Percentiles rank a stretch among this genome's conserved stretches.
These are phyloP conservation scores for Orbilia brochopaga DNA, from an alignment of 2,329 filamentous ascomycete genomes.

Conservation along the genomic window DNA sequence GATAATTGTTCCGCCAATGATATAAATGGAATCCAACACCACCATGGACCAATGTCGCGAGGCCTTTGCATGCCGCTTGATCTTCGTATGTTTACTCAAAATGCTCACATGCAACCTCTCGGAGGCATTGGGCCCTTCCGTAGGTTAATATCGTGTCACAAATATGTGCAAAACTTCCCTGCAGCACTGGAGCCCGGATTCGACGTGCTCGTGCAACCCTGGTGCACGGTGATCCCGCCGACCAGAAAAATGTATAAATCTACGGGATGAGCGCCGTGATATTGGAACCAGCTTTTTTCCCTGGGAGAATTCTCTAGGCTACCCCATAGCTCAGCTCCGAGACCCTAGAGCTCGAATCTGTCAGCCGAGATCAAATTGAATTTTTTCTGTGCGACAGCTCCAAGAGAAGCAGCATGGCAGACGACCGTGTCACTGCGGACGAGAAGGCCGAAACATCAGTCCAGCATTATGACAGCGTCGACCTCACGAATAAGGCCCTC, in stretches of 20 bases:
- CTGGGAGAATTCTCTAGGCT: conserved; percentile 17
- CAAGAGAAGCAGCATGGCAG: conserved; percentile 22
- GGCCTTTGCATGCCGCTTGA: conserved; percentile 19
- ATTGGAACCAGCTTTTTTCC: conserved; percentile 17
- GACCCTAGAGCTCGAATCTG: neutral
- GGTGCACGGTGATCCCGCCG: neutral
- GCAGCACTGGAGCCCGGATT: conserved; percentile 17
- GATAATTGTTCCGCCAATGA: conserved; percentile 49
- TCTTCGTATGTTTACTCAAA: conserved; percentile 17
- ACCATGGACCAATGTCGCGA: conserved; percentile 19
- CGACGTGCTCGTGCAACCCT: neutral
- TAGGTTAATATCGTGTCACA: conserved; percentile 21
- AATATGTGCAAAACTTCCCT: conserved; percentile 19
- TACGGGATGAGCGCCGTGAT: conserved; percentile 20
- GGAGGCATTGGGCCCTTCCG: conserved; percentile 47
- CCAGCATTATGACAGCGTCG: conserved; percentile 48
- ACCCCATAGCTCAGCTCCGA: conserved; percentile 23
- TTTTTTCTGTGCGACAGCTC: neutral
- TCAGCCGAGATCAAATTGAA: neutral
- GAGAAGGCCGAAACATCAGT: conserved; percentile 46
- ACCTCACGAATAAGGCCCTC: conserved; percentile 43
- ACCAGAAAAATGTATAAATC: conserved; percentile 43
- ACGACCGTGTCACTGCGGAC: conserved; percentile 32
- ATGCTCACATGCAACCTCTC: conserved; percentile 30
- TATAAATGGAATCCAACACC: conserved; percentile 17